phyloP scores from a whole-genome alignment of 176 grass and related monocot genomes.

The Poa pratensis region DNA sequence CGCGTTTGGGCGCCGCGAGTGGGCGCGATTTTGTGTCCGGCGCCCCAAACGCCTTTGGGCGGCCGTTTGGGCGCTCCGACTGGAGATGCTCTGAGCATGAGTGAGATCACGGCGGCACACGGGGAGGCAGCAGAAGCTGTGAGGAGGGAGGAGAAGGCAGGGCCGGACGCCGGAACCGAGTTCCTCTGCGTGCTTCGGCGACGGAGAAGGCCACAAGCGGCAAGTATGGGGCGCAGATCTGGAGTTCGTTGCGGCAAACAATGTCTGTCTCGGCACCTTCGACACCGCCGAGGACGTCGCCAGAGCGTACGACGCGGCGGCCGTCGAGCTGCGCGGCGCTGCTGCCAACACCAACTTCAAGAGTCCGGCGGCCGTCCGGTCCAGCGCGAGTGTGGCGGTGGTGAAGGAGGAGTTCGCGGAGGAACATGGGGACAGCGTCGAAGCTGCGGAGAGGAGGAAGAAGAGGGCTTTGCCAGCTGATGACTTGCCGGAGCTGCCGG shows the following conservation, averaged over 20 bases:
- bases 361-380: not conserved
- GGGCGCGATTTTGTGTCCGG: too few species aligned
- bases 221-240: not conserved
- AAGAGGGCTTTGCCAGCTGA: slow-evolving; percentile 41
- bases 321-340: not conserved
- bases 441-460: slow-evolving; percentile 81
- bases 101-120: too few species aligned
- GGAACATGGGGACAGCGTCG: slow-evolving; percentile 67
- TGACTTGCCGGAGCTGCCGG: too few species aligned
- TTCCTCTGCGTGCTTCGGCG: not conserved
- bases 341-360: not conserved
- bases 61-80: too few species aligned
- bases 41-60: too few species aligned
- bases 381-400: too few species aligned
- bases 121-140: too few species aligned
- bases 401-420: slow-evolving; percentile 31
- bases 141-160: too few species aligned
- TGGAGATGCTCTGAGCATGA: too few species aligned
- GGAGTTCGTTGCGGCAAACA: too few species aligned
- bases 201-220: not conserved
- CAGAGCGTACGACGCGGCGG: slow-evolving; percentile 49
- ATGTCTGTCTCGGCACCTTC: slow-evolving; percentile 92
- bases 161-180: not conserved
- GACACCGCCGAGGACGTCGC: slow-evolving; percentile 95
- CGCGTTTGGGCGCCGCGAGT: too few species aligned